Conservation (phyloP, 345 rosid species). For the Cardamine occulta region DNA sequence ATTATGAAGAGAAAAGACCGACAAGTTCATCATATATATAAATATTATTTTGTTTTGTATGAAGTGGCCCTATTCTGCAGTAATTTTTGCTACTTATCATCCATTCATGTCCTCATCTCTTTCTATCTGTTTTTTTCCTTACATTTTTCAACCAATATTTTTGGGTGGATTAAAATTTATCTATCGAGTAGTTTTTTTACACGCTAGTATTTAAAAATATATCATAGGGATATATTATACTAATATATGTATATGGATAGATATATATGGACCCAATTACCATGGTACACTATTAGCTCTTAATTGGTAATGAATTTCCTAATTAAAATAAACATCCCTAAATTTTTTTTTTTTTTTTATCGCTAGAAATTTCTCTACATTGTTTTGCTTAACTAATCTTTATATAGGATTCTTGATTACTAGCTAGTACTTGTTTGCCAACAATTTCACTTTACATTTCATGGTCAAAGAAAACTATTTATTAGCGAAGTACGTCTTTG, state of each 20-base stretch:
- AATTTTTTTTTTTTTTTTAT: too few species aligned
- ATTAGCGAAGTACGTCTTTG: neutral
- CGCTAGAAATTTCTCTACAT: neutral
- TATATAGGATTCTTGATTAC: neutral
- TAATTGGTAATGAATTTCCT: neutral
- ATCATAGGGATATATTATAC: too few species aligned
- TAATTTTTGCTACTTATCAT: conserved; percentile 22
- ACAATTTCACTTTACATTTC: neutral
- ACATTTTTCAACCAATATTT: neutral
- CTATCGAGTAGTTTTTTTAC: too few species aligned
- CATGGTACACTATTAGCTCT: too few species aligned
- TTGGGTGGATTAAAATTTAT: neutral
- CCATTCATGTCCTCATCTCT: conserved; percentile 17
- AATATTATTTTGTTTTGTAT: conserved; percentile 40
- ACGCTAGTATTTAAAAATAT: too few species aligned
- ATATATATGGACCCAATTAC: too few species aligned
- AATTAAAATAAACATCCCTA: neutral
- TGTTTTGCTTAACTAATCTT: neutral
- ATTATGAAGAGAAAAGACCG: conserved; percentile 31
- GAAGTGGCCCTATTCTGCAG: conserved; percentile 31
- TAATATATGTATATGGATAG: too few species aligned
- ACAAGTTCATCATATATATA: conserved; percentile 40
- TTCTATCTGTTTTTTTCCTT: neutral
- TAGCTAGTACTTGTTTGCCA: neutral
- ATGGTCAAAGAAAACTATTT: neutral